Base-by-base conservation (phyloP, 495 filamentous ascomycete genomes). In the Talaromyces stipitatus region DNA sequence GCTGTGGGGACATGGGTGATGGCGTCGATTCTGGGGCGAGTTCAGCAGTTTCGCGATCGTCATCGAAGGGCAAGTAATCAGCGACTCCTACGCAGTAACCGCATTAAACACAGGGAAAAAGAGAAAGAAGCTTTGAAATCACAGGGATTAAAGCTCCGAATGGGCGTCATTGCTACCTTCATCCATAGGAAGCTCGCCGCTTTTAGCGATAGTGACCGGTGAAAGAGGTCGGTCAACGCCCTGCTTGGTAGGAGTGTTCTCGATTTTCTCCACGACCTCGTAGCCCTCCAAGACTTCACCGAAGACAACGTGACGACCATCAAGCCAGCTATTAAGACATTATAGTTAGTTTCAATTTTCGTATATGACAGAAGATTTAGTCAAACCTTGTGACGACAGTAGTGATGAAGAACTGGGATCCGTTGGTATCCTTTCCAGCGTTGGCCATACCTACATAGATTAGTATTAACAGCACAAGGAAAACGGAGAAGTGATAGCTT, bases 81-180 rank as follows among this genome's bases (percentile, higher is more conserved):
- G 73, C 69, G 61, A 67, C 59, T 63, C 62, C 58, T 59, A 47
- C 60, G 56, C 52, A 69, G 30, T 32, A 57, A 51, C 22, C 56
- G 30, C 30, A 33, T 41, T 14, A 5, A 14, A 18, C 16, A 5
- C 12, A 41, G 14, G 36, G 63, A 58, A 58, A 68, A 24, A 47
- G 22, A 48, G 57, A 51, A 46, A 61, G 52, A 55, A 61, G 54
- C 27, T 14, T 51, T 57, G 61, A 61, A 36, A 57, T 63, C 12
- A 61, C 52, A 62, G 58, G 61, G 64, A 65, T 82, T 90, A 97
- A 73, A 97, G 89, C 74, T 97, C 94, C 74, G 86, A 85, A 73
- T 95, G 89, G n/a, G n/a, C n/a, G n/a, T n/a, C n/a, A n/a, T n/a
- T n/a, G 82, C 89, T 97, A 98, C 94, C 94, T 98, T 97, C 91